Conservation (phyloP, 495 filamentous ascomycete species). For the Penicillium lividum region DNA sequence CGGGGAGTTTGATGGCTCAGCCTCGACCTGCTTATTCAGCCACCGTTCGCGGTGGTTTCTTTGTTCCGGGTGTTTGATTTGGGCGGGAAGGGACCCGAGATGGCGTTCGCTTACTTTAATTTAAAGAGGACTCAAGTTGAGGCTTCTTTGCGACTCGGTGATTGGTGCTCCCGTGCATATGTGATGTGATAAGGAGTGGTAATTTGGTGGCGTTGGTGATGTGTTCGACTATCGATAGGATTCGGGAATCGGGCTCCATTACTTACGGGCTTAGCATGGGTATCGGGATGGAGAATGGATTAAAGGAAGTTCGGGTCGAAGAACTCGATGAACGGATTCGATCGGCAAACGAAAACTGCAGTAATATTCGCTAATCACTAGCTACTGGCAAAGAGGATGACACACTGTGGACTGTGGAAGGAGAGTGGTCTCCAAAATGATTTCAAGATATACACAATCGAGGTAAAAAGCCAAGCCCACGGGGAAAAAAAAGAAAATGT, state of each 20-base stretch:
- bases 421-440: background rate
- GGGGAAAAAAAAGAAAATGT: background rate
- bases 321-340: background rate
- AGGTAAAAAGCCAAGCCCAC: background rate
- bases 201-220: background rate
- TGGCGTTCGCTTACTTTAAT: background rate
- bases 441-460: slow-evolving; percentile 8
- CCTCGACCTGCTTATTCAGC: background rate
- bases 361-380: slow-evolving; percentile 1
- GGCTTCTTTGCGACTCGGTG: background rate
- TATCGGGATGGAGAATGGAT: background rate
- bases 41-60: background rate
- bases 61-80: background rate
- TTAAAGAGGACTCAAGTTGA: background rate
- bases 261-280: background rate
- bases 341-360: background rate
- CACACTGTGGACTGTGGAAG: background rate
- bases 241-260: background rate
- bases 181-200: background rate
- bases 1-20: background rate
- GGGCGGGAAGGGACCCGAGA: background rate
- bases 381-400: background rate
- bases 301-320: background rate
- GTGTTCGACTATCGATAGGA: background rate
- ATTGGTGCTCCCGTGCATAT: background rate